These are phyloP conservation scores for Melampsora larici-populina DNA, from an alignment of 1,284 basidiomycete species.

Conservation along the genomic window DNA sequence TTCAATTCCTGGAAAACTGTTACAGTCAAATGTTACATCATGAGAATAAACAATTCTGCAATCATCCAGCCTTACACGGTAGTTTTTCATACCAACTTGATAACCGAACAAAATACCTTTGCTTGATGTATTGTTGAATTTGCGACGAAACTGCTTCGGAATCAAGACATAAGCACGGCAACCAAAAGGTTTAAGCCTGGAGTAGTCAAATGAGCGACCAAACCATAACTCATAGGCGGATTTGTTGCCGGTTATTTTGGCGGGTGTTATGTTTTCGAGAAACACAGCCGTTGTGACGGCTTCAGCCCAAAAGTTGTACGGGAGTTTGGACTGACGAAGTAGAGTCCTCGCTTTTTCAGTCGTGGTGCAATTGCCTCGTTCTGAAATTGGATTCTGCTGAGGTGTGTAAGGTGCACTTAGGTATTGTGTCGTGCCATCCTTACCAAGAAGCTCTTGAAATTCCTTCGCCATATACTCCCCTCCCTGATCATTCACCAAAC, in stretches of 20 bases:
- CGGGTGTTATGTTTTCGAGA: conserved; percentile 16
- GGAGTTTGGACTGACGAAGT: background rate
- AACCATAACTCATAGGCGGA: background rate
- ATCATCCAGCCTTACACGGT: background rate
- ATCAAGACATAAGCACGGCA: too few relatives aligned
- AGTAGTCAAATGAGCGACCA: background rate
- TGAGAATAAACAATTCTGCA: background rate
- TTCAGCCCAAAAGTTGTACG: background rate
- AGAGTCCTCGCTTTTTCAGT: background rate
- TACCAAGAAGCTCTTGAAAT: too few relatives aligned
- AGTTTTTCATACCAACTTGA: conserved; percentile 9
- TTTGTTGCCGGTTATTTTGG: background rate
- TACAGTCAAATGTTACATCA: too few relatives aligned
- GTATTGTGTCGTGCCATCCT: too few relatives aligned
- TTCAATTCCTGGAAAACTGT: too few relatives aligned
- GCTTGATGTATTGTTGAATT: conserved; percentile 1
- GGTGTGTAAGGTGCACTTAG: too few relatives aligned
- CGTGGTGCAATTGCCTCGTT: background rate
- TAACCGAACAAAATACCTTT: conserved; percentile 16
- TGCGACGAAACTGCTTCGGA: background rate
- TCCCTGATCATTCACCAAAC: too few relatives aligned
- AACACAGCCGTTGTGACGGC: background rate
- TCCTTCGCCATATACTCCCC: too few relatives aligned
- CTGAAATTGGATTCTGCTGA: too few relatives aligned
- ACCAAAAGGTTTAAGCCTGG: conserved; percentile 14